A percentile compares a stretch with the other conserved stretches of the same genome.
Evolutionary conservation across 805 yeast genomes (phyloP).

Genomic region (Saturnispora serradocipensis): DNA sequence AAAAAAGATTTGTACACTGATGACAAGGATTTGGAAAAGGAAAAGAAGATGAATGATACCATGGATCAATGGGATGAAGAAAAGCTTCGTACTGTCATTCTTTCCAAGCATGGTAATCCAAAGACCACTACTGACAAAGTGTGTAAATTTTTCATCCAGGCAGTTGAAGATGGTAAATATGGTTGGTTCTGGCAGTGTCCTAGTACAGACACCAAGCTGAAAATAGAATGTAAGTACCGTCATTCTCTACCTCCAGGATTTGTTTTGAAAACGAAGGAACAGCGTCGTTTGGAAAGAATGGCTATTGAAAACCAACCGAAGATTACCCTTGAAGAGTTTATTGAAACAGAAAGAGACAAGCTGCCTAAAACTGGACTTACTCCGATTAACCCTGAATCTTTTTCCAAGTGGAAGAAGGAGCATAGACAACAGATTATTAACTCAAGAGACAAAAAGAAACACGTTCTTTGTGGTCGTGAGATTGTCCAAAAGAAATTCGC

Average conservation of each 20-base stretch:
- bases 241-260: constrained; percentile 97
- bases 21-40: constrained; percentile 46
- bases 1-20: constrained; percentile 93
- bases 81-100: constrained; percentile 75
- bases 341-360: constrained; percentile 85
- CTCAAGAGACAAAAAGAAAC: constrained; percentile 21
- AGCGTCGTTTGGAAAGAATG: constrained; percentile 76
- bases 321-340: constrained; percentile 90
- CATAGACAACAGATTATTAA: constrained; percentile 50
- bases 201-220: constrained; percentile 60
- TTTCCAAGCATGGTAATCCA: constrained; percentile 90
- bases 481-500: constrained; percentile 51
- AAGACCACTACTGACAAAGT: constrained; percentile 90
- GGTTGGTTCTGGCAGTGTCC: constrained; percentile 99
- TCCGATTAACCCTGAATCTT: constrained; percentile 77
- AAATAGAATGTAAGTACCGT: constrained; percentile 71
- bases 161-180: constrained; percentile 93
- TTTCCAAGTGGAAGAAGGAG: constrained; percentile 72
- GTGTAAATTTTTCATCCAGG: constrained; percentile 90
- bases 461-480: constrained; percentile 54
- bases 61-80: constrained; percentile 98
- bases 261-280: constrained; percentile 93
- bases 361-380: constrained; percentile 69
- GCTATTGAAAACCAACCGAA: constrained; percentile 80
- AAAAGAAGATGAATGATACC: constrained; percentile 62